Evolutionary conservation across 345 rosid genomes (phyloP).

Genomic region (Gossypioides kirkii): DNA sequence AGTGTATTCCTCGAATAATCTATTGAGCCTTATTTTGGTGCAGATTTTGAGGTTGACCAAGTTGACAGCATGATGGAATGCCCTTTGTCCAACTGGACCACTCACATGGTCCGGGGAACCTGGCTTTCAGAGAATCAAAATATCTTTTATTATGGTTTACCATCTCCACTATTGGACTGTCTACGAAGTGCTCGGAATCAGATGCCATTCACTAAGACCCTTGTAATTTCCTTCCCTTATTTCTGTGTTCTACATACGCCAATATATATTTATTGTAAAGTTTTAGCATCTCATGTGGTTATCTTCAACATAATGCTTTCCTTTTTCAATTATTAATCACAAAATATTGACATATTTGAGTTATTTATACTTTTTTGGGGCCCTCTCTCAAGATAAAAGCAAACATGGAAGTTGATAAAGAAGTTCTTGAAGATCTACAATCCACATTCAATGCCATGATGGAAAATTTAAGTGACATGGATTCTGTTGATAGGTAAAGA

Average conservation of each 20-base stretch:
- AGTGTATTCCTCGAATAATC: not conserved
- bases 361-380: not conserved
- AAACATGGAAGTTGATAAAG: conserved; percentile 52
- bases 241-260: conserved; percentile 1
- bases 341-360: not conserved
- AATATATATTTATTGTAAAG: not conserved
- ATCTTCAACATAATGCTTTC: not conserved
- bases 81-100: conserved; percentile 36
- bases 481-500: conserved; percentile 42
- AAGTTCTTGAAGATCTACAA: conserved; percentile 55
- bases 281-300: not conserved
- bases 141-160: conserved; percentile 78
- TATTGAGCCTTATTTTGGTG: conserved; percentile 20
- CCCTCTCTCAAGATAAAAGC: conserved; percentile 36
- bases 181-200: conserved; percentile 46
- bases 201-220: conserved; percentile 3
- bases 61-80: conserved; percentile 32
- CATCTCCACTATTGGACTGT: conserved; percentile 60
- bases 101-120: conserved; percentile 93
- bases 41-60: conserved; percentile 63
- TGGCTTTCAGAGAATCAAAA: conserved; percentile 69
- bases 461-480: conserved; percentile 54
- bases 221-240: conserved; percentile 36
- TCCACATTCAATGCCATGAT: conserved; percentile 56
- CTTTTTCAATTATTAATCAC: not conserved